Conservation (phyloP, 306 rosid genomes). For the Ziziphus jujuba region DNA sequence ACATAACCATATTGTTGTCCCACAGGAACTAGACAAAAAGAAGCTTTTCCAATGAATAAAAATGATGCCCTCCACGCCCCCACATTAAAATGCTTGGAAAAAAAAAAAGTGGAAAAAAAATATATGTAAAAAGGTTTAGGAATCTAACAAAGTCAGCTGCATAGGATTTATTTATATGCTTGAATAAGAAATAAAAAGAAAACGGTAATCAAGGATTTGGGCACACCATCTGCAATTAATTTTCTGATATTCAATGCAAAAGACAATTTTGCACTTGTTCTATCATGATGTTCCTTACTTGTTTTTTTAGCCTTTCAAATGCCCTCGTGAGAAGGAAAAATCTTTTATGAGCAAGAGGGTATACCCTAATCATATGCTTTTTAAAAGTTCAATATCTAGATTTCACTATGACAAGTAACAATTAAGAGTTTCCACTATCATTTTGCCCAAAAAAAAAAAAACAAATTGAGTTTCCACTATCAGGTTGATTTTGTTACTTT, state of each 20-base stretch:
- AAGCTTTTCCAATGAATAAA: constrained; percentile 41
- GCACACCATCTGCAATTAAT: not conserved
- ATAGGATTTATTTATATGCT: not conserved
- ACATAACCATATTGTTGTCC: constrained; percentile 39
- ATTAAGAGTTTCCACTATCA: too few species aligned
- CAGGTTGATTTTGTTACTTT: not conserved
- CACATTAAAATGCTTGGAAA: not conserved
- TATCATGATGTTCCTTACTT: not conserved
- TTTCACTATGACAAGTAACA: not conserved
- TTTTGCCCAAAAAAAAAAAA: not conserved
- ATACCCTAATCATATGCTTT: not conserved
- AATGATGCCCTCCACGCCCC: constrained; percentile 63
- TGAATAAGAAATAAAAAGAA: not conserved
- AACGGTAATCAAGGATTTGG: not conserved
- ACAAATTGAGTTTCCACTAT: too few species aligned
- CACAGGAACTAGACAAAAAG: constrained; percentile 66
- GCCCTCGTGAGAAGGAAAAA: not conserved
- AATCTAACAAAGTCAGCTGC: constrained; percentile 33
- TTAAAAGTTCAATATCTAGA: not conserved
- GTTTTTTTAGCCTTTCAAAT: not conserved
- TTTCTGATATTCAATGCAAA: not conserved
- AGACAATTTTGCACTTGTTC: constrained; percentile 17
- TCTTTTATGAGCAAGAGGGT: not conserved
- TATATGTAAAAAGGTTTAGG: not conserved
- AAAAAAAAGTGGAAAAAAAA: not conserved